These are phyloP conservation scores for Buddleja alternifolia DNA, from an alignment of 257 asterid genomes.

Conservation along the genomic window DNA sequence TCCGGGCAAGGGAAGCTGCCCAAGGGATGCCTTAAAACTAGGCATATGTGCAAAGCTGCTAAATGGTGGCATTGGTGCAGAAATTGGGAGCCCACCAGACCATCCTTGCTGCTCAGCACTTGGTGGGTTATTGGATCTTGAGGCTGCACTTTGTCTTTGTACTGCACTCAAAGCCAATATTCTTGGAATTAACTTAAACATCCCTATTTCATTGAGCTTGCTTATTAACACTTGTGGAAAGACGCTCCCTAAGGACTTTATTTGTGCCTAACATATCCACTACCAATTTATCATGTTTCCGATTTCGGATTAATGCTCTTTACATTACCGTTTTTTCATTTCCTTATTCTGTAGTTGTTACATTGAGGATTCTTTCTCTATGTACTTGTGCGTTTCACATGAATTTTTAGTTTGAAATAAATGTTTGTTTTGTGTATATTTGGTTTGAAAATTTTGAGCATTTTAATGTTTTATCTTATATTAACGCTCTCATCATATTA, in stretches of 20 bases:
- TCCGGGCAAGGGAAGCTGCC: slow-evolving; percentile 56
- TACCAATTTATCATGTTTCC: not conserved
- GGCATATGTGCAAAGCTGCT: slow-evolving; percentile 70
- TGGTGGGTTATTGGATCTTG: slow-evolving; percentile 71
- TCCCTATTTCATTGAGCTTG: slow-evolving; percentile 71
- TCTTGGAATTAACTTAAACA: slow-evolving; percentile 65
- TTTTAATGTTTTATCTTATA: too few relatives aligned
- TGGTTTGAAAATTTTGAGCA: too few relatives aligned
- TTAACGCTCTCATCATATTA: too few relatives aligned
- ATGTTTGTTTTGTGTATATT: too few relatives aligned
- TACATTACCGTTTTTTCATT: too few relatives aligned
- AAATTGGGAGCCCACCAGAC: slow-evolving; percentile 65
- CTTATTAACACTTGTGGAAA: slow-evolving; percentile 72
- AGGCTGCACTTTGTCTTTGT: slow-evolving; percentile 74
- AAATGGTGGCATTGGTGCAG: slow-evolving; percentile 53
- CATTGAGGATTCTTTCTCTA: too few relatives aligned
- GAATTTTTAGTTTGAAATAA: too few relatives aligned
- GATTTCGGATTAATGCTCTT: not conserved
- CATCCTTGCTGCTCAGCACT: slow-evolving; percentile 66
- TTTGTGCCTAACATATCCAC: slow-evolving; percentile 40
- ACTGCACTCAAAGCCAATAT: slow-evolving; percentile 74
- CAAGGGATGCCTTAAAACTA: slow-evolving; percentile 63
- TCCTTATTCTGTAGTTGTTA: too few relatives aligned
- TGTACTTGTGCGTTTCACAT: too few relatives aligned
- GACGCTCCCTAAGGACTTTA: slow-evolving; percentile 62